Percentiles rank a stretch among this genome's conserved stretches.
These are phyloP conservation scores for Fusarium sublunatum DNA, from an alignment of 2,329 filamentous ascomycete genomes.

Conservation along the genomic window DNA sequence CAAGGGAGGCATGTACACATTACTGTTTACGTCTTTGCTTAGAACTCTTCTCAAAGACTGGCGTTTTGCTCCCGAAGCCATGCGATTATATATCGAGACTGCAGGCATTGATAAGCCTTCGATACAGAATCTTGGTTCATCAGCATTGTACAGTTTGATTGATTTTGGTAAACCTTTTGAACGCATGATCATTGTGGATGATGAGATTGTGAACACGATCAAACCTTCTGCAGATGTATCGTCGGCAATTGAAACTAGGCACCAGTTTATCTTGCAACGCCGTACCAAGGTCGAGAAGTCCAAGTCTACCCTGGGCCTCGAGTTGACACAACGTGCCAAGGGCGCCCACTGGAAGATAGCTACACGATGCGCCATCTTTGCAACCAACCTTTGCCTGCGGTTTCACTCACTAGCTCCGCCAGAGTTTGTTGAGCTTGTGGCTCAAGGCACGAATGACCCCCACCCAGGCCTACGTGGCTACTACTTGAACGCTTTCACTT, in stretches of 20 bases:
- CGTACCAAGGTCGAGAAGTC: slow-evolving; percentile 82
- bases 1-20: slow-evolving; percentile 92
- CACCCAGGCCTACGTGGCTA: slow-evolving; percentile 87
- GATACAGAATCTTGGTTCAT: slow-evolving; percentile 87
- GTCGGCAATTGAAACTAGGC: slow-evolving; percentile 67
- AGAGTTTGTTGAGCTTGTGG: slow-evolving; percentile 84
- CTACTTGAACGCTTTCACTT: slow-evolving; percentile 81
- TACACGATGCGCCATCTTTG: slow-evolving; percentile 87
- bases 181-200: slow-evolving; percentile 83
- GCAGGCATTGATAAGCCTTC: slow-evolving; percentile 93
- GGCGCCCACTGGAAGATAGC: slow-evolving; percentile 97
- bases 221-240: slow-evolving; percentile 74
- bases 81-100: slow-evolving; percentile 89
- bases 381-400: slow-evolving; percentile 89
- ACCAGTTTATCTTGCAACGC: slow-evolving; percentile 79
- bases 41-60: slow-evolving; percentile 92
- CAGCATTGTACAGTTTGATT: slow-evolving; percentile 84
- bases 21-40: slow-evolving; percentile 87
- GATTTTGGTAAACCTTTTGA: slow-evolving; percentile 93
- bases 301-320: slow-evolving; percentile 82
- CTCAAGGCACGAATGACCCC: slow-evolving; percentile 85
- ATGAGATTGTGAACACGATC: slow-evolving; percentile 76
- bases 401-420: slow-evolving; percentile 88
- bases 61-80: slow-evolving; percentile 91
- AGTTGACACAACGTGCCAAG: slow-evolving; percentile 81